Conservation (phyloP, 73 alveolate species). For the Paramecium tetraurelia region DNA sequence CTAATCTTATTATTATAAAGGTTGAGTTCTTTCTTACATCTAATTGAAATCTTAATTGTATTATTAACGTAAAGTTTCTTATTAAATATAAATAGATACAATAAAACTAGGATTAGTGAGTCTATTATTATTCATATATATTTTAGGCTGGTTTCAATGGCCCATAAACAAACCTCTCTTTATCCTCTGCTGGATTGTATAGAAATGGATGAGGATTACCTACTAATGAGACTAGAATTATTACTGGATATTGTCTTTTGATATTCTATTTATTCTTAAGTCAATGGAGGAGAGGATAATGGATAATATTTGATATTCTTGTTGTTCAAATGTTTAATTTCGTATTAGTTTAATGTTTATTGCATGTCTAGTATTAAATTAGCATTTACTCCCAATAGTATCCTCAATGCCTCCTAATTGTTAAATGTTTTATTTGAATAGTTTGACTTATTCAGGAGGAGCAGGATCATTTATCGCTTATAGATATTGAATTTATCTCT, state of each 20-base stretch:
- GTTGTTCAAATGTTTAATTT: background rate
- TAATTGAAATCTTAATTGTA: background rate
- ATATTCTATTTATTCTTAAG: background rate
- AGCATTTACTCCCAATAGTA: background rate
- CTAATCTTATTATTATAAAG: background rate
- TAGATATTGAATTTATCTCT: background rate
- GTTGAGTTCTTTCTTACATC: background rate
- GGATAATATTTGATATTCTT: constrained; percentile 24
- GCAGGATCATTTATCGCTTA: constrained; percentile 8
- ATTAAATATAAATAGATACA: background rate
- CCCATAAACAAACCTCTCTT: background rate
- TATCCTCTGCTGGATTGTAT: constrained; percentile 38
- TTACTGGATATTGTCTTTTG: background rate
- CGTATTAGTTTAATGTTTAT: background rate
- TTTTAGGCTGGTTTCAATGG: background rate
- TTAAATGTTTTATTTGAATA: background rate
- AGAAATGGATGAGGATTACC: constrained; percentile 35
- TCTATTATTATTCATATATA: background rate
- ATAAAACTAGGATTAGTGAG: background rate
- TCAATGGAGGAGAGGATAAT: background rate
- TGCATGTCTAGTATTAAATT: background rate
- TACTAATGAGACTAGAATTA: background rate
- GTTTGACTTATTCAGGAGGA: constrained; percentile 10
- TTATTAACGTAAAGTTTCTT: background rate
- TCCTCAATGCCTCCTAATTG: constrained; percentile 29